These are phyloP conservation scores for Knoxia roxburghii DNA, from an alignment of 257 asterid genomes.

Conservation along the genomic window DNA sequence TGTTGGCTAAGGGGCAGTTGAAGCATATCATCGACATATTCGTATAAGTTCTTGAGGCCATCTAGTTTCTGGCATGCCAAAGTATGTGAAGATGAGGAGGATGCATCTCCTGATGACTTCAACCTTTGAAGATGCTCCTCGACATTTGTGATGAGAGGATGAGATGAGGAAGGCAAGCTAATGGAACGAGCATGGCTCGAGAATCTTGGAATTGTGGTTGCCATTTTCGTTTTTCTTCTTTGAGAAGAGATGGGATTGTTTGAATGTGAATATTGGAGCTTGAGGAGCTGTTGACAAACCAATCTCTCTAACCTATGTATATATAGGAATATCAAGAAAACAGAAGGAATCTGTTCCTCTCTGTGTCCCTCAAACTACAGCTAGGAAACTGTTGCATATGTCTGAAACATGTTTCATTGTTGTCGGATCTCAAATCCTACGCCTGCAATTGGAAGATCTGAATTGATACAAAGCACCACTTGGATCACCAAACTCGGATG, in stretches of 20 bases:
- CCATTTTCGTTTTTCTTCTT: slow-evolving; percentile 16
- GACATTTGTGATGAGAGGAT: slow-evolving; percentile 18
- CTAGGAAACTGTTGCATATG: background rate
- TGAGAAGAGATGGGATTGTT: background rate
- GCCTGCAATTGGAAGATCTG: background rate
- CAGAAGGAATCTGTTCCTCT: slow-evolving; percentile 7
- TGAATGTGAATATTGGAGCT: background rate
- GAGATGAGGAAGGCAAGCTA: slow-evolving; percentile 33
- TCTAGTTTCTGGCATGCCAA: slow-evolving; percentile 25
- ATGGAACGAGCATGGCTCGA: slow-evolving; percentile 31
- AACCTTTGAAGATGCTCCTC: slow-evolving; percentile 22
- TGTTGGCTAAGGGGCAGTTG: slow-evolving; percentile 34
- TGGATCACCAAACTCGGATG: background rate
- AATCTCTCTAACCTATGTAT: slow-evolving; percentile 2
- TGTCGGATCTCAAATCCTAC: background rate
- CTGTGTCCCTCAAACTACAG: background rate
- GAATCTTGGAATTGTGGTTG: slow-evolving; percentile 7
- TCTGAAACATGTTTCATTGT: background rate
- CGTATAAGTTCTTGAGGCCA: slow-evolving; percentile 29
- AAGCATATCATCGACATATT: slow-evolving; percentile 23
- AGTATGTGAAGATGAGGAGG: slow-evolving; percentile 17
- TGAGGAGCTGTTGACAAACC: slow-evolving; percentile 6
- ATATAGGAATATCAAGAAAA: background rate
- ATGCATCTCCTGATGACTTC: slow-evolving; percentile 3
- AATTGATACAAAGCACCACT: no score